These are phyloP conservation scores for Boletus speciosus DNA, from an alignment of 768 basidiomycete species.

Conservation along the genomic window DNA sequence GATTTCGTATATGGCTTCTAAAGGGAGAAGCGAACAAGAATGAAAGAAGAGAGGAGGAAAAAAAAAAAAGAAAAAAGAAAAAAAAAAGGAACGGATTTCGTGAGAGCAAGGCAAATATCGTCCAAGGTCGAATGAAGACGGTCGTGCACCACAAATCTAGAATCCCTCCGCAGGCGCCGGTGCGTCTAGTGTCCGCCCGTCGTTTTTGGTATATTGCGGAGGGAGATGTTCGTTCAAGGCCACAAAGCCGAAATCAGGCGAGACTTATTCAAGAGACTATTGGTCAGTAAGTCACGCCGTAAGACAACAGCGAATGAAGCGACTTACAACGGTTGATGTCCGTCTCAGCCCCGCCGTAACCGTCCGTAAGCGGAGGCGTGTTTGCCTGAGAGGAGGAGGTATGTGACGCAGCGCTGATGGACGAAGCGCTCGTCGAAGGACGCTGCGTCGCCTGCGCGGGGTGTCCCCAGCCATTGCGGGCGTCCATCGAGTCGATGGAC, in stretches of 20 bases:
- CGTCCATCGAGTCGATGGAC: conserved; percentile 38
- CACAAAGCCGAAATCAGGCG: conserved; percentile 83
- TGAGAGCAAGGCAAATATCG: conserved; percentile 30
- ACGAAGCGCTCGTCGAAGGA: conserved; percentile 70
- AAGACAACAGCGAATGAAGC: conserved; percentile 24
- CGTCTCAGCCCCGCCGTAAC: conserved; percentile 60
- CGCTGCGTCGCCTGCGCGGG: conserved; percentile 41
- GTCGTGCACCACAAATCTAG: conserved; percentile 30
- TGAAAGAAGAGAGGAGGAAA: background rate
- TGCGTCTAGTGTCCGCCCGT: conserved; percentile 46
- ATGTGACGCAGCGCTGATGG: conserved; percentile 72
- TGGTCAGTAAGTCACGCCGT: conserved; percentile 46
- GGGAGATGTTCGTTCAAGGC: conserved; percentile 76
- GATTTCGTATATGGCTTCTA: conserved; percentile 33
- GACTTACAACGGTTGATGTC: conserved; percentile 84
- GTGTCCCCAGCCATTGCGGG: conserved; percentile 42
- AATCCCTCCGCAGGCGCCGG: conserved; percentile 22
- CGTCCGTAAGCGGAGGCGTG: conserved; percentile 68
- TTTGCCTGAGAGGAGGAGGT: conserved; percentile 79
- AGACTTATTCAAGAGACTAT: conserved; percentile 50
- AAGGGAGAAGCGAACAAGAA: conserved; percentile 30
- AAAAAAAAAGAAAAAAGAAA: conserved; percentile 25
- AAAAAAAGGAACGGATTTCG: conserved; percentile 33
- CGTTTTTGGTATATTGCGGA: conserved; percentile 57
- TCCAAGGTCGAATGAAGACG: conserved; percentile 32